Conservation (phyloP, 139 green algal species). For the Auxenochlorella pyrenoidosa region DNA sequence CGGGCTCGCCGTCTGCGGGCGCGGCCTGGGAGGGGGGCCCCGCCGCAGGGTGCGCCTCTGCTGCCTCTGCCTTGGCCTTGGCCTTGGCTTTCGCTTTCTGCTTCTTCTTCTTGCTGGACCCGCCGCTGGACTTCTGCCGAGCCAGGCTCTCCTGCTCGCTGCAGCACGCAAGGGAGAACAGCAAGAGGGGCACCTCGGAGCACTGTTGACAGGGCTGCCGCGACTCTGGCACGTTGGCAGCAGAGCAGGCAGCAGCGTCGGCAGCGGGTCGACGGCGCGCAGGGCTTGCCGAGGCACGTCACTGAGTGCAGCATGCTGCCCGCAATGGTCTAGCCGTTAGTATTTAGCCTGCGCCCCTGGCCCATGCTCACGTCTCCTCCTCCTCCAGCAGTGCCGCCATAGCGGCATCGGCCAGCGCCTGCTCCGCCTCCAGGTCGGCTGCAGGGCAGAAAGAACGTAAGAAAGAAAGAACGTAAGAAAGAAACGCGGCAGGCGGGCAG, state of each 20-base stretch:
- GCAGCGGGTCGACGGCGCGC: no score
- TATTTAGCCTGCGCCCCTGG: background rate
- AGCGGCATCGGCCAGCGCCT: conserved; percentile 58
- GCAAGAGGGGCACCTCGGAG: background rate
- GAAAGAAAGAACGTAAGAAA: no score
- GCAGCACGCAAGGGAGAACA: background rate
- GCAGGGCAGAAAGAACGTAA: background rate
- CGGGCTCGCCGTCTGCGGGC: background rate
- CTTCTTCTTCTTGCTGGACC: conserved; percentile 46
- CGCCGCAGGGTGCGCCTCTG: background rate
- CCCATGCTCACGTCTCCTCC: conserved; percentile 41
- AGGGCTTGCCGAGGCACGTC: no score
- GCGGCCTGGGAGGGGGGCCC: background rate
- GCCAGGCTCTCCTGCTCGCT: conserved; percentile 18
- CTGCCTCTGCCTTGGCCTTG: conserved; percentile 9
- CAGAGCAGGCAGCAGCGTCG: background rate
- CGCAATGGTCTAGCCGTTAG: no score
- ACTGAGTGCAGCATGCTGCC: no score
- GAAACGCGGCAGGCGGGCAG: background rate
- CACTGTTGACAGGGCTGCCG: background rate
- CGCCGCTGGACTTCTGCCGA: conserved; percentile 5
- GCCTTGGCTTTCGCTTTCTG: conserved; percentile 46
- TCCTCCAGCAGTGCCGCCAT: conserved; percentile 71
- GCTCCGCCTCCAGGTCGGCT: conserved; percentile 38
- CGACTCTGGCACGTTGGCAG: background rate